Evolutionary conservation across 2,329 filamentous ascomycete genomes (phyloP).

Genomic region (Arthrobotrys entomopaga): DNA sequence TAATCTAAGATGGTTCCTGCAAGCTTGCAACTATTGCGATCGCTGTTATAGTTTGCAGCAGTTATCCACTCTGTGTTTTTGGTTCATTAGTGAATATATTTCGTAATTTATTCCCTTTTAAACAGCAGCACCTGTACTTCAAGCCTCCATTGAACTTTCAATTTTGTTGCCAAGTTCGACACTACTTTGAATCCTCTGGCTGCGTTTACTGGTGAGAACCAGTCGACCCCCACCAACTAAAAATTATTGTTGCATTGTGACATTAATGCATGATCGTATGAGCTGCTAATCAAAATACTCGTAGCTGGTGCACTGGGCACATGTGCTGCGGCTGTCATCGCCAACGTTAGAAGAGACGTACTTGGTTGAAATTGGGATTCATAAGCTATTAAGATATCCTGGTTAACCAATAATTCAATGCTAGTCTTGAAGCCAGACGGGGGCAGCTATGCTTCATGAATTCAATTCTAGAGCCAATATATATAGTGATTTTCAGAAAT

Average conservation of each 20-base stretch:
- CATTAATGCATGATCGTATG: conserved; percentile 21
- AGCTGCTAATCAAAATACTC: conserved; percentile 23
- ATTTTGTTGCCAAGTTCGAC: conserved; percentile 21
- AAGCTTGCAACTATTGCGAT: conserved; percentile 1
- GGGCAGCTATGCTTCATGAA: no score
- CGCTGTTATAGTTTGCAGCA: background rate
- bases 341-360: no score
- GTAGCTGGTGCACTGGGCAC: conserved; percentile 16
- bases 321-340: background rate
- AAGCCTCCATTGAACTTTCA: conserved; percentile 13
- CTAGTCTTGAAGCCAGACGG: no score
- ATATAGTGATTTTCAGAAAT: no score
- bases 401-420: no score
- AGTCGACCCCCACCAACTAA: conserved; percentile 24
- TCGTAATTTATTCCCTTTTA: background rate
- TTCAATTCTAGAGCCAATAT: no score
- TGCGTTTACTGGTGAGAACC: background rate
- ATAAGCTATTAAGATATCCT: no score
- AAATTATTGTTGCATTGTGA: conserved; percentile 21
- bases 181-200: conserved; percentile 20
- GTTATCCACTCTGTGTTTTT: background rate
- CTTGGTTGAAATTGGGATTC: no score
- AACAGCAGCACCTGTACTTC: background rate
- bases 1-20: conserved; percentile 11
- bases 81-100: background rate